Conservation (phyloP, 2,329 filamentous ascomycete species). For the Hypoxylon sp. region DNA sequence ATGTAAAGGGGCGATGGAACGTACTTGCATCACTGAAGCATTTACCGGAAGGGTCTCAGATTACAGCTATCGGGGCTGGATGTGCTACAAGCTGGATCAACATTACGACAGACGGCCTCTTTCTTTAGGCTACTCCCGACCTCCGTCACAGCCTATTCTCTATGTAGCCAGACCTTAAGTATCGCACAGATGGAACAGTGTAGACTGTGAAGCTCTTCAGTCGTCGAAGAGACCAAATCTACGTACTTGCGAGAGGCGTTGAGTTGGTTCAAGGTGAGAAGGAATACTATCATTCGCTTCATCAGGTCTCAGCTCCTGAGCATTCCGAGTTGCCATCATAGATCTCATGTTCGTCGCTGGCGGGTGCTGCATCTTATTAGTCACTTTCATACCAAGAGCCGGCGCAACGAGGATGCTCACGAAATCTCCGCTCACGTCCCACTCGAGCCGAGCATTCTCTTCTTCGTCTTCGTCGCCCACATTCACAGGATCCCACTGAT, state of each 20-base stretch:
- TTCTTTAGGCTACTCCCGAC: constrained; percentile 48
- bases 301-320: constrained; percentile 46
- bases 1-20: constrained; percentile 80
- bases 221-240: constrained; percentile 61
- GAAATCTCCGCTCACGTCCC: constrained; percentile 78
- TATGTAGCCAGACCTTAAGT: constrained; percentile 5
- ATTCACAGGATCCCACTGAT: constrained; percentile 79
- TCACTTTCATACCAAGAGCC: constrained; percentile 43
- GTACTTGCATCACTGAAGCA: constrained; percentile 72
- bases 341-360: constrained; percentile 62
- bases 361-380: constrained; percentile 58
- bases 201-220: constrained; percentile 34
- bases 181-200: not conserved
- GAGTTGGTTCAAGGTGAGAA: constrained; percentile 76
- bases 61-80: constrained; percentile 81
- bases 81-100: constrained; percentile 91
- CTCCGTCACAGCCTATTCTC: not conserved
- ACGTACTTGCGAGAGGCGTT: constrained; percentile 78
- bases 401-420: constrained; percentile 60
- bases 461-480: constrained; percentile 72
- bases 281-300: constrained; percentile 31
- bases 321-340: constrained; percentile 52
- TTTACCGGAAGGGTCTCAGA: constrained; percentile 65
- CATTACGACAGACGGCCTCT: constrained; percentile 56
- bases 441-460: constrained; percentile 77